Percentiles rank a stretch among this genome's conserved stretches.
These are phyloP conservation scores for Stromatinia cepivora DNA, from an alignment of 2,329 filamentous ascomycete genomes.

Conservation along the genomic window DNA sequence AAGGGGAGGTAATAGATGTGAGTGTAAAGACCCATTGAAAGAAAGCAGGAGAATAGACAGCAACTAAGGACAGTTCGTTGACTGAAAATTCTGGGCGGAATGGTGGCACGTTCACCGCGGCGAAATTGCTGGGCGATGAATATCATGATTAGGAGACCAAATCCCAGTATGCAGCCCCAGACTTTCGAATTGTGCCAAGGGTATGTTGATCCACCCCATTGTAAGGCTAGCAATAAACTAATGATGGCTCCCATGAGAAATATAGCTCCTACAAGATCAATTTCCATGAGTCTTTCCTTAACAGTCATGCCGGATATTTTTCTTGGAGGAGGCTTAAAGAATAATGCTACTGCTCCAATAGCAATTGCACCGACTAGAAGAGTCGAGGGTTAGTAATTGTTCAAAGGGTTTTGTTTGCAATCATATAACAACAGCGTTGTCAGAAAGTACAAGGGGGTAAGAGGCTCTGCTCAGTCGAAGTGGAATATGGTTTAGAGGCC, in stretches of 20 bases:
- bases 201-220: conserved; percentile 50
- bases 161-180: conserved; percentile 48
- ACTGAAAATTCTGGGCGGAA: conserved; percentile 49
- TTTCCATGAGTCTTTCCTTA: conserved; percentile 46
- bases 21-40: conserved; percentile 46
- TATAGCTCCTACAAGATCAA: conserved; percentile 49
- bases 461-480: neutral
- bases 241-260: conserved; percentile 50
- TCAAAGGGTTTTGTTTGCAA: conserved; percentile 24
- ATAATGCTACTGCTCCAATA: conserved; percentile 44
- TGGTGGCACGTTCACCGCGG: conserved; percentile 51
- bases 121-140: conserved; percentile 46
- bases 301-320: conserved; percentile 38
- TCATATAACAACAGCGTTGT: neutral
- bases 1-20: conserved; percentile 46
- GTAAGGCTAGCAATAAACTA: conserved; percentile 49
- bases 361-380: conserved; percentile 47
- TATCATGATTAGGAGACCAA: conserved; percentile 39
- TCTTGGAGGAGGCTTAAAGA: conserved; percentile 48
- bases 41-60: conserved; percentile 41
- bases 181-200: conserved; percentile 48
- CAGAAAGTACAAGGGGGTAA: neutral
- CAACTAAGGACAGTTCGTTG: conserved; percentile 43
- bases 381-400: conserved; percentile 32
- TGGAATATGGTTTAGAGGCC: too few relatives aligned